A percentile compares a stretch with the other conserved stretches of the same genome.
phyloP scores from a whole-genome alignment of 768 basidiomycete genomes.

The Dacryopinax spathularia region DNA sequence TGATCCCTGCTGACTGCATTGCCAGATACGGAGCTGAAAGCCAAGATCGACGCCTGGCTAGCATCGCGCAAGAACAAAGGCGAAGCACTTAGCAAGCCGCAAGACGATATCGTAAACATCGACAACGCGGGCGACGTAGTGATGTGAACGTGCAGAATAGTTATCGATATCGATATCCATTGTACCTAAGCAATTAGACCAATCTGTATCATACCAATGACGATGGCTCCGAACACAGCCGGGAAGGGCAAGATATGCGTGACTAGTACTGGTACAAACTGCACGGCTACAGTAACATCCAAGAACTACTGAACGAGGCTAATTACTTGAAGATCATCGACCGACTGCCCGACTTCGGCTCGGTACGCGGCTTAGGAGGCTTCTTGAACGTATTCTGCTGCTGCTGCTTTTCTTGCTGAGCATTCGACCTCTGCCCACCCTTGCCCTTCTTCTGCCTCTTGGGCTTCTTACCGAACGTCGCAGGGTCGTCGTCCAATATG shows the following conservation, averaged over 20 bases:
- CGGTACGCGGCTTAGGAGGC: slow-evolving; percentile 18
- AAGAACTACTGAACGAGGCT: too few relatives aligned
- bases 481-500: slow-evolving; percentile 47
- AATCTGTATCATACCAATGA: neutral
- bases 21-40: slow-evolving; percentile 54
- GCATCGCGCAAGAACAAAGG: slow-evolving; percentile 33
- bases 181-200: slow-evolving; percentile 1
- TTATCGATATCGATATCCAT: neutral
- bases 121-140: neutral
- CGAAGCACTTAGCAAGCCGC: neutral
- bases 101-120: neutral
- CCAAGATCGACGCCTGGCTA: slow-evolving; percentile 57
- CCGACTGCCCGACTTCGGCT: slow-evolving; percentile 22
- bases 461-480: slow-evolving; percentile 25
- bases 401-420: slow-evolving; percentile 8
- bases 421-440: slow-evolving; percentile 16
- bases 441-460: slow-evolving; percentile 40
- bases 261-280: neutral
- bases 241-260: neutral
- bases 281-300: too few relatives aligned
- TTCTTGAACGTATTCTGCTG: slow-evolving; percentile 17
- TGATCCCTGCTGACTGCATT: slow-evolving; percentile 17
- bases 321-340: slow-evolving; percentile 20
- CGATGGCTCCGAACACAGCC: too few relatives aligned
- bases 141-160: neutral